Evolutionary conservation across 768 basidiomycete species (phyloP).

Genomic region (Tubosaeta brunneosetosa): DNA sequence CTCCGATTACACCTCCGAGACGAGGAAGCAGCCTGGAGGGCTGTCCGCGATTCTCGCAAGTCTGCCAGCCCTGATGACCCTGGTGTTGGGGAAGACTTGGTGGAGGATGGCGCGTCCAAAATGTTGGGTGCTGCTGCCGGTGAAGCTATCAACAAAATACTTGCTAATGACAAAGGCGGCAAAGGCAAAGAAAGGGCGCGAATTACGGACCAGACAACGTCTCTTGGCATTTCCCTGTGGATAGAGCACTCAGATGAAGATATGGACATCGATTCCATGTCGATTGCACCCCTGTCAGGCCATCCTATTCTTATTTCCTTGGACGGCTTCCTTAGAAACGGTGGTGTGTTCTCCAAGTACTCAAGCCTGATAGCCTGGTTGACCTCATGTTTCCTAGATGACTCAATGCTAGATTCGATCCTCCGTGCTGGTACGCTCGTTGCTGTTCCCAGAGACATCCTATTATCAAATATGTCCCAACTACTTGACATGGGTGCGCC

Average conservation of each 20-base stretch:
- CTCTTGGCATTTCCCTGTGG: conserved; percentile 33
- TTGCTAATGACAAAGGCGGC: conserved; percentile 37
- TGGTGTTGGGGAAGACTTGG: conserved; percentile 23
- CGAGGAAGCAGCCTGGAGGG: conserved; percentile 38
- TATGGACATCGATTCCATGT: conserved; percentile 17
- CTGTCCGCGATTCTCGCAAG: conserved; percentile 27
- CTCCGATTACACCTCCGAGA: conserved; percentile 24
- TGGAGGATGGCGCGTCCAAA: conserved; percentile 34
- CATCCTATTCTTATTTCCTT: conserved; percentile 30
- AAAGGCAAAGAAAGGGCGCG: conserved; percentile 26
- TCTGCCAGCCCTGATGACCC: conserved; percentile 13
- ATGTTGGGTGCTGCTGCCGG: conserved; percentile 32
- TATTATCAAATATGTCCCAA: conserved; percentile 33
- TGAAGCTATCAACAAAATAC: conserved; percentile 41
- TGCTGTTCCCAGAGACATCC: conserved; percentile 27
- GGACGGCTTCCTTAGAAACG: conserved; percentile 25
- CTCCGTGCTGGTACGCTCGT: conserved; percentile 41
- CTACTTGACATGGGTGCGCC: conserved; percentile 41
- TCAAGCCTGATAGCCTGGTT: neutral
- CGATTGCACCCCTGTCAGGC: conserved; percentile 9
- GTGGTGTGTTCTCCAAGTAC: conserved; percentile 28
- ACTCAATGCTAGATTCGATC: conserved; percentile 33
- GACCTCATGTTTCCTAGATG: conserved; percentile 32
- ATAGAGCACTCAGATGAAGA: conserved; percentile 12
- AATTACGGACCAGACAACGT: conserved; percentile 15